Evolutionary conservation across 805 yeast genomes (phyloP).

Genomic region (Saccharomycopsis javanensis): DNA sequence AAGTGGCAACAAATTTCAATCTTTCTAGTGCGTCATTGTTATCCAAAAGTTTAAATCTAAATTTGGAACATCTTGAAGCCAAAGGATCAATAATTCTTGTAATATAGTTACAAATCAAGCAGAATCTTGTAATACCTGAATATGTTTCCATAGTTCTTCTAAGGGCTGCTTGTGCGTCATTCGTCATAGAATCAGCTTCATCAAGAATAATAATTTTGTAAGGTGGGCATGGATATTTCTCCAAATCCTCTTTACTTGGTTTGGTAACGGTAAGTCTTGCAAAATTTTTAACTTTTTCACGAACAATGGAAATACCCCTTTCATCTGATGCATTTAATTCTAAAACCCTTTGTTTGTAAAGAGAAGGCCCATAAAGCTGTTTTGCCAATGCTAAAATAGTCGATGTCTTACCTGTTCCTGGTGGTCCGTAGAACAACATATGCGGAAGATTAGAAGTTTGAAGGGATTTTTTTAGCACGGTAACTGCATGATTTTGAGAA

Average conservation of each 20-base stretch:
- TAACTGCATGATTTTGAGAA: conserved; percentile 85
- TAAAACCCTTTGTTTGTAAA: conserved; percentile 60
- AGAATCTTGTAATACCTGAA: conserved; percentile 84
- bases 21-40: conserved; percentile 60
- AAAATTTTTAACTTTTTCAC: conserved; percentile 77
- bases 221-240: conserved; percentile 89
- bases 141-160: conserved; percentile 91
- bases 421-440: conserved; percentile 88
- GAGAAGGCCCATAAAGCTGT: conserved; percentile 65
- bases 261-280: conserved; percentile 80
- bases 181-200: conserved; percentile 97
- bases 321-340: conserved; percentile 89
- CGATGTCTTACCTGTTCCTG: conserved; percentile 90
- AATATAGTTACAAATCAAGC: conserved; percentile 90
- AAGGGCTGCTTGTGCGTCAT: conserved; percentile 91
- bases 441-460: conserved; percentile 81
- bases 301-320: conserved; percentile 79
- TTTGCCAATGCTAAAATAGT: conserved; percentile 77
- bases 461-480: conserved; percentile 69
- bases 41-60: conserved; percentile 76
- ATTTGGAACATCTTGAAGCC: conserved; percentile 93
- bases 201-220: conserved; percentile 86
- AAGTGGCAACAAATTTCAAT: conserved; percentile 47
- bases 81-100: conserved; percentile 94
- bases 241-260: conserved; percentile 59